Conservation (phyloP, 163 green algal genomes). For the Chlamydomonas reinhardtii region DNA sequence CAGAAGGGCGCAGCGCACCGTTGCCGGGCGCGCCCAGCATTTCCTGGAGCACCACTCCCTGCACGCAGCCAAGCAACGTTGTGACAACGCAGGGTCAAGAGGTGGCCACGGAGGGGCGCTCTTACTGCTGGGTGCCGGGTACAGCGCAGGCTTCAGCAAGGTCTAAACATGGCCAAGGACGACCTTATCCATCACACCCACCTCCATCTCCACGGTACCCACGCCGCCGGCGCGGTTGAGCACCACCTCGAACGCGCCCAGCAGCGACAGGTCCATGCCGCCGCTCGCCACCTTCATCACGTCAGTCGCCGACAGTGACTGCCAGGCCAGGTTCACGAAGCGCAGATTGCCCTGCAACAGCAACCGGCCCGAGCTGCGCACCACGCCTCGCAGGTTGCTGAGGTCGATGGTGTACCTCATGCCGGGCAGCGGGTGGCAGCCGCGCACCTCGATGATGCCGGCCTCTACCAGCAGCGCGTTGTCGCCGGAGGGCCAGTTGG, state of each 20-base stretch:
- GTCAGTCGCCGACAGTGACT: not conserved
- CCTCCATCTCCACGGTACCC: slow-evolving; percentile 11
- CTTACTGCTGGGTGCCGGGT: too few relatives aligned
- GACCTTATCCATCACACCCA: not conserved
- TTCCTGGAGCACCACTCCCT: slow-evolving; percentile 7
- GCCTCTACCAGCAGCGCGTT: not conserved
- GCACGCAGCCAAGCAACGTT: not conserved
- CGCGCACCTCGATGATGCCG: slow-evolving; percentile 32
- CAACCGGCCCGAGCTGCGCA: slow-evolving; percentile 7
- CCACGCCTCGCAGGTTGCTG: slow-evolving; percentile 3
- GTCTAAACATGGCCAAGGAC: too few relatives aligned
- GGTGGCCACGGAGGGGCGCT: too few relatives aligned
- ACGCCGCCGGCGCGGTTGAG: not conserved
- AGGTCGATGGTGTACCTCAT: slow-evolving; percentile 31
- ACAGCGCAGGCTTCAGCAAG: too few relatives aligned
- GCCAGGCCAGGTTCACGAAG: not conserved
- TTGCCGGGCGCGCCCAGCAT: not conserved
- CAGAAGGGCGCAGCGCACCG: not conserved
- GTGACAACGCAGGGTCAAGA: too few relatives aligned
- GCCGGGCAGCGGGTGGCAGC: slow-evolving; percentile 22
- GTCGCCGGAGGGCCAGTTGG: slow-evolving; percentile 10
- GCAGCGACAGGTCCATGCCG: not conserved
- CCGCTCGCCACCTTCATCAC: not conserved
- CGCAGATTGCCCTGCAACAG: slow-evolving; percentile 26
- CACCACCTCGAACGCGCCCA: slow-evolving; percentile 10